Percentiles rank a stretch among this genome's conserved stretches.
Evolutionary conservation across 202 grass and related monocot species (phyloP).

Genomic region (Bolboschoenoplectus hybrid): DNA sequence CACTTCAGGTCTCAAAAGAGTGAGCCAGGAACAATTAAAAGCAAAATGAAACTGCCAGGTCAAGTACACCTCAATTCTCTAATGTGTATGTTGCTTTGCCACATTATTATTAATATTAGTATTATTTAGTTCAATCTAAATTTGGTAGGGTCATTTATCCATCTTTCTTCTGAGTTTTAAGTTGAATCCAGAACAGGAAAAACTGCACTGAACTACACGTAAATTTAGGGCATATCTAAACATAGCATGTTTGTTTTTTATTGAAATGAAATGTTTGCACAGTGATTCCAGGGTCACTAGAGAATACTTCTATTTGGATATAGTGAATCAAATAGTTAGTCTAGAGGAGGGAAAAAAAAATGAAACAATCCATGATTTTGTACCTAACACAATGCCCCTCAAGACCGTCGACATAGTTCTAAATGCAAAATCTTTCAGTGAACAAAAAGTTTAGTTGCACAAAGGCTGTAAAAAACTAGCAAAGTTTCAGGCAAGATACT

Average conservation of each 20-base stretch:
- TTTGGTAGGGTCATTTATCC: neutral
- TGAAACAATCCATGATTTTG: neutral
- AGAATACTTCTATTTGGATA: neutral
- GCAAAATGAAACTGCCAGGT: conserved; percentile 1
- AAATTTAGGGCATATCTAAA: neutral
- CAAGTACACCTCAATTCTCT: neutral
- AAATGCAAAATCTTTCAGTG: conserved; percentile 12
- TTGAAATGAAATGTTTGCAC: neutral
- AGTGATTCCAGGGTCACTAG: neutral
- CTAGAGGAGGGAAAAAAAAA: neutral
- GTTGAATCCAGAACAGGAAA: neutral
- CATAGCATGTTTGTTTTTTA: too few relatives aligned
- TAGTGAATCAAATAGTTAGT: neutral
- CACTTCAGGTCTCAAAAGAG: conserved; percentile 28
- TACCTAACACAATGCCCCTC: neutral
- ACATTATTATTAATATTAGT: neutral
- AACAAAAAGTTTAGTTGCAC: neutral
- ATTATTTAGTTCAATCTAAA: conserved; percentile 6
- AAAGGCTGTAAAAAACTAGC: neutral
- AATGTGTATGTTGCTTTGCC: neutral
- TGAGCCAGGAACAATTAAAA: conserved; percentile 29
- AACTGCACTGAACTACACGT: neutral
- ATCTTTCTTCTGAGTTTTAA: neutral
- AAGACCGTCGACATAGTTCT: neutral
- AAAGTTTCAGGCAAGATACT: neutral